Conservation (phyloP, 2,329 filamentous ascomycete genomes). For the Sporothrix dimorphospora region DNA sequence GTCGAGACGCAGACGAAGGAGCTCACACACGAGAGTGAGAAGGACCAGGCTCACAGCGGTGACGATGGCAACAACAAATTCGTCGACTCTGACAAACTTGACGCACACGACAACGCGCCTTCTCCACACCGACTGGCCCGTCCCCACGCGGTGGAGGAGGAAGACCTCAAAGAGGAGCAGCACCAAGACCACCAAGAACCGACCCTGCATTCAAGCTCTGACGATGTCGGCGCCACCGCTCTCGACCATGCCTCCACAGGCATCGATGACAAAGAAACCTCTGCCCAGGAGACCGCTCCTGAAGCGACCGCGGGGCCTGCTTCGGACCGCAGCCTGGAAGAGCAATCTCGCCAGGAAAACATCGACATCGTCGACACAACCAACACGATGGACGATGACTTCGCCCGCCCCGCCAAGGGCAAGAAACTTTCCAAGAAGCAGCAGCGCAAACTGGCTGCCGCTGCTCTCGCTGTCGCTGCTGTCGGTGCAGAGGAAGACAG, state of each 20-base stretch:
- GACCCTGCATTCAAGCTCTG: constrained; percentile 18
- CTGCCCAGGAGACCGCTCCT: neutral
- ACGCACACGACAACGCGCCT: constrained; percentile 2
- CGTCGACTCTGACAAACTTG: constrained; percentile 1
- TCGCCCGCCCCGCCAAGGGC: neutral
- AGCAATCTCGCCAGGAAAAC: constrained; percentile 10
- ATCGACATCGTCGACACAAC: neutral
- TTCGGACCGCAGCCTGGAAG: constrained; percentile 29
- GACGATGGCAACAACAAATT: constrained; percentile 8
- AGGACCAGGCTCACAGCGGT: neutral
- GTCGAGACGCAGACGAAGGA: neutral
- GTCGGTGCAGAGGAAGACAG: constrained; percentile 12
- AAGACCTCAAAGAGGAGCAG: neutral
- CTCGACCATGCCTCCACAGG: neutral
- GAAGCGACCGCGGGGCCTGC: constrained; percentile 27
- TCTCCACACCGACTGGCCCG: constrained; percentile 5
- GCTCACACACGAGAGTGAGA: neutral
- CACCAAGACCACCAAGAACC: neutral
- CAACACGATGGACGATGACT: constrained; percentile 18
- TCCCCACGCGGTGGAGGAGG: neutral
- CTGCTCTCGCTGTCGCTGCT: constrained; percentile 27
- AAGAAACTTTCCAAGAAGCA: constrained; percentile 31
- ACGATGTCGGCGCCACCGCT: constrained; percentile 19
- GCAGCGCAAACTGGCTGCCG: constrained; percentile 30
- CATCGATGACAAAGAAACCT: neutral